Base-by-base conservation (phyloP, 345 rosid genomes). In the Cardamine resedifolia region DNA sequence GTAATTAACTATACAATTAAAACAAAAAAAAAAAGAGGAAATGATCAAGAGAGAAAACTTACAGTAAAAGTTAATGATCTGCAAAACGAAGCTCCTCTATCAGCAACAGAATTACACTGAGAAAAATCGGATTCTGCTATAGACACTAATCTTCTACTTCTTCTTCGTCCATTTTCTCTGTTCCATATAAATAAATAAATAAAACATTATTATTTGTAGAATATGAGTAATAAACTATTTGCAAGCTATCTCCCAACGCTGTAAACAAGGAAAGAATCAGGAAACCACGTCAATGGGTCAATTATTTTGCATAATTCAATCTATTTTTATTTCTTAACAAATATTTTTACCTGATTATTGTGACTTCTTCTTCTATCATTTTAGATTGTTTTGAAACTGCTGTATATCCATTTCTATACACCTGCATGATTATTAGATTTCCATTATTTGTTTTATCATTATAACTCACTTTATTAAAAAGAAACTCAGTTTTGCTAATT, bases 401-500 rank as follows among this genome's bases (percentile, higher is more conserved):
- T 6, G 87, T 83, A 62, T 89, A 91, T 66, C 97, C 96, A 52
- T 88, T 86, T 79, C 74, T 82, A 71, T 87, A 94, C 38, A 80
- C 87, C 96, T 94, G 86, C 76, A 75, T 16, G 28, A 39, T 71
- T 48, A 14, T 19, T 48, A 64, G 12, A 16, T 48, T 10, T 16
- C 21, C 48, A 26, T 23, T 43, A 21, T 44, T n/a, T 43, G 20
- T 16, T 39, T 6, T 51, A 2, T 66, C 12, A 34, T 10, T 20
- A n/a, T 12, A 51, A 45, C 53, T 52, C 39, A 16, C 3, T 12
- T 39, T 39, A 8, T 60, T 45, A 38, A 38, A 10, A 38, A 11
- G 1, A 14, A 43, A 43, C 48, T 44, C 7, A n/a, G 10, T n/a
- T 44, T 44, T 43, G n/a, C 14, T 66, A 23, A 15, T 66, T 53